Evolutionary conservation across 176 grass and related monocot species (phyloP), one percentile per base, ranked within the genome.

Genomic region (Juncus inflexus): DNA sequence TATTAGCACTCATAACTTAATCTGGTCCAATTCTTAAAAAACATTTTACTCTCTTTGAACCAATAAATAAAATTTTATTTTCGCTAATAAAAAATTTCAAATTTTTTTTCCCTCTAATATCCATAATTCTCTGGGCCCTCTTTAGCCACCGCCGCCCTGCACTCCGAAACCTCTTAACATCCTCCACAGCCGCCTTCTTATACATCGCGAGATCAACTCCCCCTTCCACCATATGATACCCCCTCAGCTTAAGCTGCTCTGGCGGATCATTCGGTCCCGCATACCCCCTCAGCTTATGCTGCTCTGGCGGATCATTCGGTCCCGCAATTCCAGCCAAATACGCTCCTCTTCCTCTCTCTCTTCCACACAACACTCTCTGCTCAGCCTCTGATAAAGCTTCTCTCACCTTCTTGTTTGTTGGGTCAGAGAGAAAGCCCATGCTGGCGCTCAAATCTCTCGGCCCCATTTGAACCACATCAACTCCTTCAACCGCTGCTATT

Each of bases 221-320:
- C 1, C 87, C 87, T 2, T 87, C 42, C 67, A 97, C 92, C 92
- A 97, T 91, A 74, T 97, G 80, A 69, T 91, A 97, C 1, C 92
- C 92, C 77, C 87, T 89, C 52, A 70, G 75, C 64, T 97, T 97
- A 65, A 97, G 74, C n/a, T n/a, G n/a, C n/a, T n/a, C n/a, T n/a
- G n/a, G n/a, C n/a, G n/a, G n/a, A n/a, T n/a, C n/a, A n/a, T n/a
- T n/a, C n/a, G n/a, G n/a, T n/a, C n/a, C n/a, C n/a, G n/a, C n/a
- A n/a, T n/a, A n/a, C n/a, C n/a, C n/a, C n/a, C n/a, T n/a, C n/a
- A n/a, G n/a, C n/a, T n/a, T n/a, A n/a, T n/a, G n/a, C 77, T 91
- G 84, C 77, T 89, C 87, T 2, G 92, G 56, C 1, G 82, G 82
- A 37, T 97, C 92, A 60, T 91, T 71, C 40, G 83, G 85, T 84